A percentile compares a stretch with the other conserved stretches of the same genome.
Evolutionary conservation across 176 grass and related monocot genomes (phyloP).

Genomic region (Oropetium thomaeum): DNA sequence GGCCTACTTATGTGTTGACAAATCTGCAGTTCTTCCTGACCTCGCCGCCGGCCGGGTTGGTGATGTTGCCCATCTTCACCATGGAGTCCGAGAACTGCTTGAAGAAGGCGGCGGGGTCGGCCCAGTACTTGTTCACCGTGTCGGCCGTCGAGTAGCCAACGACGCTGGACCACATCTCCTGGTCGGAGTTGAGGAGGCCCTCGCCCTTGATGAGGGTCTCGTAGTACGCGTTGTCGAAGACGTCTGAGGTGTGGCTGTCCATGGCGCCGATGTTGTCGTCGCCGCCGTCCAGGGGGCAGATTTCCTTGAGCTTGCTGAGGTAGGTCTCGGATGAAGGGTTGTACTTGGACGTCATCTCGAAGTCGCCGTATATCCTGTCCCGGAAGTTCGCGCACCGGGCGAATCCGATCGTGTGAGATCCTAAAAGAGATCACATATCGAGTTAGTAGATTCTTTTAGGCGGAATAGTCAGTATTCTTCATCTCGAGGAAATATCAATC

Average conservation of each 20-base stretch:
- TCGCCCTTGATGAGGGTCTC: slow-evolving; percentile 66
- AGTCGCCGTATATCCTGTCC: slow-evolving; percentile 78
- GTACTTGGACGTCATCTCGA: slow-evolving; percentile 59
- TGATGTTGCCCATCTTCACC: slow-evolving; percentile 99
- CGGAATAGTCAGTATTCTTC: no score
- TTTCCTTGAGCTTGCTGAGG: slow-evolving; percentile 71
- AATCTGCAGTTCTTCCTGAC: slow-evolving; percentile 96
- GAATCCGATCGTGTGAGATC: slow-evolving; percentile 88
- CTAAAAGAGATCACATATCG: background rate
- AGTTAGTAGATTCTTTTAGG: background rate
- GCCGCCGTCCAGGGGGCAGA: slow-evolving; percentile 58
- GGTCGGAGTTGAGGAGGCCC: slow-evolving; percentile 93
- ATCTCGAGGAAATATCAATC: no score
- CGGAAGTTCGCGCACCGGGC: slow-evolving; percentile 74
- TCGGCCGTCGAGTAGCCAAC: slow-evolving; percentile 59
- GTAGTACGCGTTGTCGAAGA: slow-evolving; percentile 89
- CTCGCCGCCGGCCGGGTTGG: slow-evolving; percentile 76
- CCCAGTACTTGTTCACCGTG: slow-evolving; percentile 80
- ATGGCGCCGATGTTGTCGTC: slow-evolving; percentile 78
- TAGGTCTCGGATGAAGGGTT: slow-evolving; percentile 51
- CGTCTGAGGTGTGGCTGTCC: slow-evolving; percentile 54
- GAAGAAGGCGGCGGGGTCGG: slow-evolving; percentile 64
- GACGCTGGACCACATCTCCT: slow-evolving; percentile 94
- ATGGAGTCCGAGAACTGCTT: slow-evolving; percentile 94
- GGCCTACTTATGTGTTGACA: slow-evolving; percentile 72